Conservation (phyloP, 257 asterid genomes). For the Forsythia suspensa region DNA sequence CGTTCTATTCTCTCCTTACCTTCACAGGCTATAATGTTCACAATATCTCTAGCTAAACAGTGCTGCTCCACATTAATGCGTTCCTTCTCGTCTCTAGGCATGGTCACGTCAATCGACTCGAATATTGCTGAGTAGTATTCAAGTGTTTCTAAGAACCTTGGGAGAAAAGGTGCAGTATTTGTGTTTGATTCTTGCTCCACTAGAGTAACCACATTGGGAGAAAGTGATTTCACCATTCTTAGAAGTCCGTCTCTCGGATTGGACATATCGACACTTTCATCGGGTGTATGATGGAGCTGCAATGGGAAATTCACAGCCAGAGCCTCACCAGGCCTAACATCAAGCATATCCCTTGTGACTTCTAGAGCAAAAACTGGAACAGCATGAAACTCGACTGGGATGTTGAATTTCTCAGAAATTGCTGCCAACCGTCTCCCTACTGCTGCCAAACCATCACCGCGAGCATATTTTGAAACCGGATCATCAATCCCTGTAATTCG, state of each 20-base stretch:
- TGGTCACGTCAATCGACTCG: conserved; percentile 75
- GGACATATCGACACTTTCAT: conserved; percentile 82
- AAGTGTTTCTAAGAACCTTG: conserved; percentile 65
- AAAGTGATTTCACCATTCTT: conserved; percentile 69
- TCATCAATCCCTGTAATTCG: conserved; percentile 95
- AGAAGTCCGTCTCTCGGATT: conserved; percentile 87
- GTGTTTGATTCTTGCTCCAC: conserved; percentile 95
- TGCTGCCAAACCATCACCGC: conserved; percentile 65
- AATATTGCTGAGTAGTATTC: conserved; percentile 83
- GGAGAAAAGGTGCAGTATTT: conserved; percentile 76
- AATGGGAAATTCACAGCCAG: conserved; percentile 84
- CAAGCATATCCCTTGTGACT: conserved; percentile 66
- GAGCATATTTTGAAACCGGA: conserved; percentile 75
- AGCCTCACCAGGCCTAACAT: conserved; percentile 72
- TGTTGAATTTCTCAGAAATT: conserved; percentile 65
- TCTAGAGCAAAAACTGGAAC: conserved; percentile 78
- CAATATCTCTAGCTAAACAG: conserved; percentile 86
- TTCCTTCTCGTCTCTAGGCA: conserved; percentile 76
- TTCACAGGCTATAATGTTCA: conserved; percentile 90
- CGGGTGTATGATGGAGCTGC: conserved; percentile 90
- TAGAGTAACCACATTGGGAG: conserved; percentile 74
- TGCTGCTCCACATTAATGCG: conserved; percentile 89
- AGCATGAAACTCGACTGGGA: conserved; percentile 73
- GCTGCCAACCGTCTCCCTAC: conserved; percentile 58
- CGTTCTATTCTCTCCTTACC: conserved; percentile 89